Evolutionary conservation across 805 yeast genomes (phyloP).

Genomic region (Candida alai): DNA sequence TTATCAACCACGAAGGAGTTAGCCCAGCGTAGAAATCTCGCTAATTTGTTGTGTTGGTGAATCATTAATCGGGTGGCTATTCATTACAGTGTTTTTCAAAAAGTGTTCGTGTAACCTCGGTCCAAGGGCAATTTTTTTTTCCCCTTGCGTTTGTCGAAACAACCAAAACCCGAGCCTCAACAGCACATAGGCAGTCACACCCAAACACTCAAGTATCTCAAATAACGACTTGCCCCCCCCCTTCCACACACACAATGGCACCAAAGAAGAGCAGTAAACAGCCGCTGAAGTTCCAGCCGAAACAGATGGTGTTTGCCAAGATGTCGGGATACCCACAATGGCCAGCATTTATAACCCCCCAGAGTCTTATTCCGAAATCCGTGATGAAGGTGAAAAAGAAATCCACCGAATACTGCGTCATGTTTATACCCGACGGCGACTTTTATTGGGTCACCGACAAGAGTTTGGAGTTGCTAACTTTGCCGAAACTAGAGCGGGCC

Average conservation of each 20-base stretch:
- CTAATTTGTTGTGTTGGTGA: no score
- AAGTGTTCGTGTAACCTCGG: no score
- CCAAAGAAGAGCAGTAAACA: conserved; percentile 22
- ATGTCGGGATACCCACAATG: conserved; percentile 45
- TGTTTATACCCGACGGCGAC: conserved; percentile 45
- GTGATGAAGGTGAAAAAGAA: conserved; percentile 35
- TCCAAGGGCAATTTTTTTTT: no score
- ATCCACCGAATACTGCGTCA: conserved; percentile 36
- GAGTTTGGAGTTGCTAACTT: conserved; percentile 28
- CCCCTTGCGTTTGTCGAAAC: no score
- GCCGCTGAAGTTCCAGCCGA: conserved; percentile 21
- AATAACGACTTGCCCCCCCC: no score
- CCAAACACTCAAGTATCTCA: no score
- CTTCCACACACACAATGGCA: conserved; percentile 31
- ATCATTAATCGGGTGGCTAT: no score
- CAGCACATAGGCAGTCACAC: no score
- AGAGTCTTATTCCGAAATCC: conserved; percentile 30
- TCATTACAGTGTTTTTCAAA: no score
- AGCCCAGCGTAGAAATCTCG: no score
- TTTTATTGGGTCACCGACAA: conserved; percentile 43
- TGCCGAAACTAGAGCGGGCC: conserved; percentile 23
- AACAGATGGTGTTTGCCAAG: conserved; percentile 42
- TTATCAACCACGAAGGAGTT: no score
- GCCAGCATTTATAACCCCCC: conserved; percentile 49
- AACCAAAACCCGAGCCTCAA: no score